Conservation (phyloP, 2,329 filamentous ascomycete genomes). For the Aspergillus brunneoviolaceus region DNA sequence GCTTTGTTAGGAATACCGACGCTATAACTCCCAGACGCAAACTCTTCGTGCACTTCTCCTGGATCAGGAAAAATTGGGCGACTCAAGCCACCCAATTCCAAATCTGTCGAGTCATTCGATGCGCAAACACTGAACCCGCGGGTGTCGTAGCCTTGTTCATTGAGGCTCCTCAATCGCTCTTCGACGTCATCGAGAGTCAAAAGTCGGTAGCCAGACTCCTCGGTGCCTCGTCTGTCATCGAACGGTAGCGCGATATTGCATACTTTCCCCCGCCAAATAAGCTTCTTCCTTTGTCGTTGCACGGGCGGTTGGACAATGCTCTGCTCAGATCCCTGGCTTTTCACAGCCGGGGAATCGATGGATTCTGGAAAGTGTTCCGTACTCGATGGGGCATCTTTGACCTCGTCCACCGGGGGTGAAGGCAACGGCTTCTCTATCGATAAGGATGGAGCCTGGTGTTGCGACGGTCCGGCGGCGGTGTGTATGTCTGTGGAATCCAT, state of each 20-base stretch:
- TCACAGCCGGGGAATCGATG: conserved; percentile 12
- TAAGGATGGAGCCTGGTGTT: conserved; percentile 19
- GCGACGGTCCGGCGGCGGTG: conserved; percentile 20
- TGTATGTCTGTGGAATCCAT: conserved; percentile 35
- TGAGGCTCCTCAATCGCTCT: conserved; percentile 41
- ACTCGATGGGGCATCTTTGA: conserved; percentile 8
- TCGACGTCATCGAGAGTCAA: conserved; percentile 42
- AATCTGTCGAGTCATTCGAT: conserved; percentile 27
- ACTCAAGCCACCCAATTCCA: conserved; percentile 43
- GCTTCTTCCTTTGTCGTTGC: conserved; percentile 61
- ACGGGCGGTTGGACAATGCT: conserved; percentile 27
- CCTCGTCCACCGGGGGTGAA: conserved; percentile 31
- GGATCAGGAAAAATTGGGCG: conserved; percentile 45
- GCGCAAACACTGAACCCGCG: conserved; percentile 41
- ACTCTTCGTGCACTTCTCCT: conserved; percentile 38
- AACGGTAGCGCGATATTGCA: conserved; percentile 69
- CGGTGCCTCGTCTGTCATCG: conserved; percentile 64
- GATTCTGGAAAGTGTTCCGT: conserved; percentile 13
- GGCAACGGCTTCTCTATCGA: conserved; percentile 44
- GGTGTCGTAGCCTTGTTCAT: conserved; percentile 45
- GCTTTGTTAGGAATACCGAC: conserved; percentile 48
- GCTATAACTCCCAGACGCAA: conserved; percentile 30
- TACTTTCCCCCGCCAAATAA: conserved; percentile 73
- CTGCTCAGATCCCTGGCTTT: conserved; percentile 18
- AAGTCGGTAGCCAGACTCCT: conserved; percentile 36